Conservation (phyloP, 768 basidiomycete genomes). For the Macrolepiota albuminosa region DNA sequence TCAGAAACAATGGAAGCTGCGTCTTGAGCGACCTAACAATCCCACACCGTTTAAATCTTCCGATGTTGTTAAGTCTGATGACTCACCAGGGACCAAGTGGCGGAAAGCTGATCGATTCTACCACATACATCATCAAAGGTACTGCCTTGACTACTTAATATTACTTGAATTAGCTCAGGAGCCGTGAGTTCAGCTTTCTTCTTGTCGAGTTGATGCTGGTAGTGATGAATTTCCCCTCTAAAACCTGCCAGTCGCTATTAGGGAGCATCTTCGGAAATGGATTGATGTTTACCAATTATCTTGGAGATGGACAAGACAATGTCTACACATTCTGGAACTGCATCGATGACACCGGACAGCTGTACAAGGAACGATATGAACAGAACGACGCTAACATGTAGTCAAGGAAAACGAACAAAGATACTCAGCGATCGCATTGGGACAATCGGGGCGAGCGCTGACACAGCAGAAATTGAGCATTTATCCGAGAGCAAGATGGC, state of each 20-base stretch:
- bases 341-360: conserved; percentile 3
- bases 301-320: neutral
- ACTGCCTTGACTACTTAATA: conserved; percentile 1
- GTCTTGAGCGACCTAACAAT: conserved; percentile 1
- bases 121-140: conserved; percentile 6
- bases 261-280: neutral
- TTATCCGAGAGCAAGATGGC: neutral
- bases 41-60: no score
- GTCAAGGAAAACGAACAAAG: neutral
- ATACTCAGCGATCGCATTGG: neutral
- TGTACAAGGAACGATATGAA: neutral
- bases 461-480: neutral
- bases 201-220: conserved; percentile 2
- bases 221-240: neutral
- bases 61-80: neutral
- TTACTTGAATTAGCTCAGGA: conserved; percentile 2
- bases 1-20: neutral
- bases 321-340: neutral
- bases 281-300: neutral
- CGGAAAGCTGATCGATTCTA: neutral
- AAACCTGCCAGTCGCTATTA: neutral
- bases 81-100: conserved; percentile 3
- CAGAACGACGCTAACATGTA: neutral
- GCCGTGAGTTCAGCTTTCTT: neutral
- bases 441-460: neutral